These are phyloP conservation scores for Mycena belliarum DNA, from an alignment of 768 basidiomycete species.

Conservation along the genomic window DNA sequence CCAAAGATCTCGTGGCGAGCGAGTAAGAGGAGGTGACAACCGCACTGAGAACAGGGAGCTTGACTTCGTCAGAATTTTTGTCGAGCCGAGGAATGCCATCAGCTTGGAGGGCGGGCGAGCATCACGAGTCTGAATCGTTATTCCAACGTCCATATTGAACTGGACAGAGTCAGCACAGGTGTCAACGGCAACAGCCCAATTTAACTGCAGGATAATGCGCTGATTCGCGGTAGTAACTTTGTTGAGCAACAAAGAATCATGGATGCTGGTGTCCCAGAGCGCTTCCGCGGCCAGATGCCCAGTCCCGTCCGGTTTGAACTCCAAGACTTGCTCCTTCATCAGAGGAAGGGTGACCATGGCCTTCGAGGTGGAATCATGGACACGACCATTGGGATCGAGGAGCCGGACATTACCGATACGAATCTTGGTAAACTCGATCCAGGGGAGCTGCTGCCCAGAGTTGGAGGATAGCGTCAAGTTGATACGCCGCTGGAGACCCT, in stretches of 20 bases:
- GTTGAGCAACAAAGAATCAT: conserved; percentile 85
- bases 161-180: conserved; percentile 83
- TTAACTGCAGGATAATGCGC: conserved; percentile 75
- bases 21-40: conserved; percentile 81
- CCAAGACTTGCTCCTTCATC: conserved; percentile 67
- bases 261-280: conserved; percentile 92
- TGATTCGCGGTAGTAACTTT: conserved; percentile 78
- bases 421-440: conserved; percentile 77
- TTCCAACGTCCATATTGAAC: conserved; percentile 85
- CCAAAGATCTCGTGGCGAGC: conserved; percentile 90
- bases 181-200: conserved; percentile 80
- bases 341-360: conserved; percentile 72
- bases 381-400: conserved; percentile 78
- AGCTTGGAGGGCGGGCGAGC: conserved; percentile 81
- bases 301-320: conserved; percentile 85
- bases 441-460: conserved; percentile 87
- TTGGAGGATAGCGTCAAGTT: conserved; percentile 77
- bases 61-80: conserved; percentile 74
- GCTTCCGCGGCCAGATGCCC: conserved; percentile 68
- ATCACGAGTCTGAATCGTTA: conserved; percentile 83
- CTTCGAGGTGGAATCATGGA: conserved; percentile 78
- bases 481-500: conserved; percentile 89
- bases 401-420: conserved; percentile 83
- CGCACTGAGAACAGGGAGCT: conserved; percentile 84
- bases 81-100: conserved; percentile 73